These are phyloP conservation scores for Phytophthora pistaciae DNA, from an alignment of 352 stramenopile genomes.

Conservation along the genomic window DNA sequence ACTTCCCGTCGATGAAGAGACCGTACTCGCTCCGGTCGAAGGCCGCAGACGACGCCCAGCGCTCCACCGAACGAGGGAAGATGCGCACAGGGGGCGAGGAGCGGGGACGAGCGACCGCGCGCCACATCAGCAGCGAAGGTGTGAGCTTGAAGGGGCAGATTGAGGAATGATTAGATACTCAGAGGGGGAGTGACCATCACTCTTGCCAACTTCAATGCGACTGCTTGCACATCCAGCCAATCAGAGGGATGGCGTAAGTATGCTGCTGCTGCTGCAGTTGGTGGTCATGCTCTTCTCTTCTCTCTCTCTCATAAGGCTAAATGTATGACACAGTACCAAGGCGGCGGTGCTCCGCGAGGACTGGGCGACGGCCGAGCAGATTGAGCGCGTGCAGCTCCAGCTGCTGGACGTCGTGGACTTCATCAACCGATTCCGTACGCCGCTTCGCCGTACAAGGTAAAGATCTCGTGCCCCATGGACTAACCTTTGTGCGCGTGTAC, in stretches of 20 bases:
- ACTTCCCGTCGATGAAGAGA: slow-evolving; percentile 55
- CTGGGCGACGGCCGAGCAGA: slow-evolving; percentile 58
- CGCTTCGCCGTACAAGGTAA: neutral
- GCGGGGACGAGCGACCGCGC: neutral
- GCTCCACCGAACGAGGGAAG: neutral
- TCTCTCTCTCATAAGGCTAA: neutral
- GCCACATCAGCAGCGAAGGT: slow-evolving; percentile 14
- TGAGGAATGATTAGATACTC: slow-evolving; percentile 11
- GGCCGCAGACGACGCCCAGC: slow-evolving; percentile 17
- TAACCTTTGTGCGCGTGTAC: neutral
- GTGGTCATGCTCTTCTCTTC: neutral
- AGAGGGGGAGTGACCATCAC: slow-evolving; percentile 12
- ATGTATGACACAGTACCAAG: slow-evolving; percentile 22
- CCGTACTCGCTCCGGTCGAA: slow-evolving; percentile 49
- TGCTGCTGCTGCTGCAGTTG: neutral
- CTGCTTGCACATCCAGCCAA: slow-evolving; percentile 9
- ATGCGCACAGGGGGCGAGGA: neutral
- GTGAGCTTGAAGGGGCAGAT: slow-evolving; percentile 6
- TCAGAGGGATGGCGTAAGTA: slow-evolving; percentile 22
- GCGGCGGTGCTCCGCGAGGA: slow-evolving; percentile 55
- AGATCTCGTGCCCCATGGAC: neutral
- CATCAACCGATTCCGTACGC: slow-evolving; percentile 70
- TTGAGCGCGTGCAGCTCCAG: slow-evolving; percentile 59
- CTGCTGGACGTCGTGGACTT: slow-evolving; percentile 68
- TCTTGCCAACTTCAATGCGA: slow-evolving; percentile 25